Percentiles rank a stretch among this genome's conserved stretches.
phyloP scores from a whole-genome alignment of 306 rosid genomes.

The Cicer chorassanicum region DNA sequence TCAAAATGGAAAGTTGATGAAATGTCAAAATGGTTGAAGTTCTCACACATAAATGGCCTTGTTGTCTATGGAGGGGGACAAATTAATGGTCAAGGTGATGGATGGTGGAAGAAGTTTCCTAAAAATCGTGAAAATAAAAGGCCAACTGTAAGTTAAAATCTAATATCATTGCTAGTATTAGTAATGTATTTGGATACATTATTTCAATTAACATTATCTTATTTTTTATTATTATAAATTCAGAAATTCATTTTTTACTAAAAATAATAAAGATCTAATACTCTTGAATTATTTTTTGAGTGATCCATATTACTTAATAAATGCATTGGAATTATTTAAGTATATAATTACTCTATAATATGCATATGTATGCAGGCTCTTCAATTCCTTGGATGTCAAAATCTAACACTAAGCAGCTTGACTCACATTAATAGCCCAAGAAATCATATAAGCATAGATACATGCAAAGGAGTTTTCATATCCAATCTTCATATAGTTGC shows the following conservation, averaged over 20 bases:
- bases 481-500: slow-evolving; percentile 45
- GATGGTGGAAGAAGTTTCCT: slow-evolving; percentile 54
- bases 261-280: too few relatives aligned
- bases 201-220: too few relatives aligned
- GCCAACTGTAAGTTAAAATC: slow-evolving; percentile 44
- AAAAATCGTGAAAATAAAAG: neutral
- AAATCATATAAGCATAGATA: slow-evolving; percentile 46
- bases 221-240: too few relatives aligned
- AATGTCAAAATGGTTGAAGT: neutral
- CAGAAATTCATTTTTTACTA: too few relatives aligned
- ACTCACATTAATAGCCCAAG: slow-evolving; percentile 42
- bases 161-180: too few relatives aligned
- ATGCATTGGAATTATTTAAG: too few relatives aligned
- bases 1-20: neutral
- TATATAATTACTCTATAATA: neutral
- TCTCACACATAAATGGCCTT: slow-evolving; percentile 19
- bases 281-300: too few relatives aligned
- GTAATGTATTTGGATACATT: too few relatives aligned
- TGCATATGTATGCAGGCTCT: slow-evolving; percentile 44
- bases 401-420: slow-evolving; percentile 37
- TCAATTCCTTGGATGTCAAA: slow-evolving; percentile 12
- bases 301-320: neutral
- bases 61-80: slow-evolving; percentile 48
- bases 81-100: slow-evolving; percentile 58
- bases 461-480: slow-evolving; percentile 8